Conservation (phyloP, 2,329 filamentous ascomycete species). For the Calcarisporium arbuscula region DNA sequence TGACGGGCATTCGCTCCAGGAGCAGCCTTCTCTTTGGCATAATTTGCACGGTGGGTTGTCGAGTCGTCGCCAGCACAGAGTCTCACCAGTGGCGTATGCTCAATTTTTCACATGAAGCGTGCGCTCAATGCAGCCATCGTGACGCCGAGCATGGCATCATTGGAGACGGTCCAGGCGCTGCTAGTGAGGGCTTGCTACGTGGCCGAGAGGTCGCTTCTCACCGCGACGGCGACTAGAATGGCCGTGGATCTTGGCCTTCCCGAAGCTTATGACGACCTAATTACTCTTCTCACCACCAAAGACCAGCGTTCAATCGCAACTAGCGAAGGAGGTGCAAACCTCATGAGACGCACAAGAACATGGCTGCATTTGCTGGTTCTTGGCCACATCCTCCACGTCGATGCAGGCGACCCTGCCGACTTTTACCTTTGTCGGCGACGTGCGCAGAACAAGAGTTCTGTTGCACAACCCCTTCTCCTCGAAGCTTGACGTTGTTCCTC, state of each 20-base stretch:
- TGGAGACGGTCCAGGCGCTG: conserved; percentile 47
- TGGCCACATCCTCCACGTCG: conserved; percentile 41
- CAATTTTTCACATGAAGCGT: conserved; percentile 34
- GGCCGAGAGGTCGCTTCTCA: conserved; percentile 42
- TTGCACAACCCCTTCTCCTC: conserved; percentile 36
- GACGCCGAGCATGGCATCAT: conserved; percentile 18
- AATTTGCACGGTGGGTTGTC: conserved; percentile 46
- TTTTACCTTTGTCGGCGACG: conserved; percentile 32
- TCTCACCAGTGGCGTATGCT: conserved; percentile 35
- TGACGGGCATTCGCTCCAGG: conserved; percentile 36
- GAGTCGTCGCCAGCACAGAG: conserved; percentile 32
- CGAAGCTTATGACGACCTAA: conserved; percentile 33
- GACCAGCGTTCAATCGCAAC: not conserved
- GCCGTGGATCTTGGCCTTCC: conserved; percentile 41
- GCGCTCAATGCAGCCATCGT: conserved; percentile 33
- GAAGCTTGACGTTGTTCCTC: conserved; percentile 41
- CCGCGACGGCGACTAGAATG: conserved; percentile 44
- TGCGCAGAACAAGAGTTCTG: conserved; percentile 38
- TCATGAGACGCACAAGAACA: conserved; percentile 37
- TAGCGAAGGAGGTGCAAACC: conserved; percentile 16
- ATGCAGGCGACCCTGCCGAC: conserved; percentile 23
- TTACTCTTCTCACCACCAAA: conserved; percentile 12
- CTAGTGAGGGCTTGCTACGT: conserved; percentile 46
- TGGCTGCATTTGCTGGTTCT: conserved; percentile 48
- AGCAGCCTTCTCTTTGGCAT: conserved; percentile 45